Base-by-base conservation (phyloP, 306 rosid genomes). In the Pyrus pyrifolia region DNA sequence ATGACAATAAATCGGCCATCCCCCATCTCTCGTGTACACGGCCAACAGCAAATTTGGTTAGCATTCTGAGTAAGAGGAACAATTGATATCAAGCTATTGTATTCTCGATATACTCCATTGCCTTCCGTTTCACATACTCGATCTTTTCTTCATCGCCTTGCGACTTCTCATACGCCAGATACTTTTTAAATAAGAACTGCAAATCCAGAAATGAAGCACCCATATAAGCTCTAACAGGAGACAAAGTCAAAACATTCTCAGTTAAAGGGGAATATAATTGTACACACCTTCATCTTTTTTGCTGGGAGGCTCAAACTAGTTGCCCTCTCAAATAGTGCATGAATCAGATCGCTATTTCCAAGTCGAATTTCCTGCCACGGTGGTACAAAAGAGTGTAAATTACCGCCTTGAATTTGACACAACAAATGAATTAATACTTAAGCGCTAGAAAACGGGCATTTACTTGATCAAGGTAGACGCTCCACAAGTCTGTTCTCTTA, bases 391-490 rank as follows among this genome's bases (percentile, higher is more conserved):
- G 83, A n/a, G 60, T 68, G 71, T 70, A 33, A 79, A 72, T 22
- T 60, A 73, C n/a, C 1, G 27, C 27, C 72, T 65, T 58, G 29
- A 4, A n/a, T 71, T 63, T 61, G 51, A 45, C 17, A 70, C 51
- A 51, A 59, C 38, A 31, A 44, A 81, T 73, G 19, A 66, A 13
- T 66, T 11, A 66, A 33, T 8, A 75, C 8, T 6, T 3, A 51
- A 25, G 18, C 21, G 8, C 23, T 40, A 55, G 57, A 25, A 14
- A 68, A 60, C 2, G 51, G 58, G 31, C 46, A 69, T 73, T 78
- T 92, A 92, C 98, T 81, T 95, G 99, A 87, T 95, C 99, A 70
- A 95, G 91, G 88, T 95, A 95, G 69, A 95, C 70, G 77, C 96
- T 92, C 99, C 99, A 92, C 65, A 90, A 76, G 81, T 92, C 97